A percentile compares a stretch with the other conserved stretches of the same genome.
These are phyloP conservation scores for Claviceps sp. DNA, from an alignment of 2,329 filamentous ascomycete genomes.

Conservation along the genomic window DNA sequence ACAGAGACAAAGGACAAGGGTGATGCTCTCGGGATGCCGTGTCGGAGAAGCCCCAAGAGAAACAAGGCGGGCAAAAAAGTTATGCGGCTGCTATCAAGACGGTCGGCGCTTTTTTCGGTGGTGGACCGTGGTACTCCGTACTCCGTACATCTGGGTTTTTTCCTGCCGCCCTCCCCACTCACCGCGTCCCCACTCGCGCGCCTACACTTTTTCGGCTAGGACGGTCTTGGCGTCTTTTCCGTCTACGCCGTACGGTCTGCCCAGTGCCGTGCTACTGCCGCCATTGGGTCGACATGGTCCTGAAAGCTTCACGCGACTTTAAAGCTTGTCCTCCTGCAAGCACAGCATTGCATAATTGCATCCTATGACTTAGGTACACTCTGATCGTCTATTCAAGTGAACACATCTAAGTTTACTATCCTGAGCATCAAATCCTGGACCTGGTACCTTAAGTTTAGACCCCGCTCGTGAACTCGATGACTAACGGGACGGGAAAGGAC, in stretches of 20 bases:
- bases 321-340: too few species aligned
- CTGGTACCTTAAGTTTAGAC: not conserved
- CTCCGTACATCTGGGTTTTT: not conserved
- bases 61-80: not conserved
- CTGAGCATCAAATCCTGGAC: not conserved
- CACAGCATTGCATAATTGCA: too few species aligned
- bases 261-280: not conserved
- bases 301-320: too few species aligned
- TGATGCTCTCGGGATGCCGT: not conserved
- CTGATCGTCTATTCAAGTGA: too few species aligned
- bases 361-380: too few species aligned
- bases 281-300: not conserved
- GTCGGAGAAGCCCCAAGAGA: not conserved
- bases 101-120: constrained; percentile 6
- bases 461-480: not conserved
- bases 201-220: not conserved
- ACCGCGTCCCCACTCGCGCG: not conserved
- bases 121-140: not conserved
- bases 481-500: not conserved
- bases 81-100: constrained; percentile 5
- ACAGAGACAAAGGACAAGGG: not conserved
- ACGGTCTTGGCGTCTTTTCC: too few species aligned
- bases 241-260: not conserved
- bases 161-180: not conserved
- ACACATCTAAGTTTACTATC: not conserved